Evolutionary conservation across 345 rosid genomes (phyloP).

Genomic region (Brassica nigra): DNA sequence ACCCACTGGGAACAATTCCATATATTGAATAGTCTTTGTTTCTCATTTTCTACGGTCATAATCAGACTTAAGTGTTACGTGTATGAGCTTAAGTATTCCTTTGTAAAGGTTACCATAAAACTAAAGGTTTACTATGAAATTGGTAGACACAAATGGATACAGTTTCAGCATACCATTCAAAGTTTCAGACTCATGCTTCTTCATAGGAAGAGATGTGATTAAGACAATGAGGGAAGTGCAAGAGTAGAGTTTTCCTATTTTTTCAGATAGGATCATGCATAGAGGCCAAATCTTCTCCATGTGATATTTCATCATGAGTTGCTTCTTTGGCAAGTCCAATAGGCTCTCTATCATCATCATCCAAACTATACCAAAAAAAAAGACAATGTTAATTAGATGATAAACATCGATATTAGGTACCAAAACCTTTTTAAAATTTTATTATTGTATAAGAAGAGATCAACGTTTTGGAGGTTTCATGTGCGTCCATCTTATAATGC

Average conservation of each 20-base stretch:
- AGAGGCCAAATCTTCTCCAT: not conserved
- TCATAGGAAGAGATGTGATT: not conserved
- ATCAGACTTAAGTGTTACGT: not conserved
- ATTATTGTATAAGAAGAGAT: not conserved
- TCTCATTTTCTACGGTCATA: no score
- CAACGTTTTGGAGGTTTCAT: constrained; percentile 1
- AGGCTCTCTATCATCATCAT: not conserved
- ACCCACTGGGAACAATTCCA: no score
- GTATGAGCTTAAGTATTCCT: not conserved
- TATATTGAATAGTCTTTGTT: no score
- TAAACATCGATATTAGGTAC: not conserved
- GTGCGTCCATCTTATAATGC: constrained; percentile 2
- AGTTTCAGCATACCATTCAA: not conserved
- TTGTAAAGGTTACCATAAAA: not conserved
- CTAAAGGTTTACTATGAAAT: not conserved
- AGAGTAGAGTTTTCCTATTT: not conserved
- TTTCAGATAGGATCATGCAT: not conserved
- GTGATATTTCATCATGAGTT: not conserved
- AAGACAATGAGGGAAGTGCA: not conserved
- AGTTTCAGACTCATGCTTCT: not conserved
- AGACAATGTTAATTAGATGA: not conserved
- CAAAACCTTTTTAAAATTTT: not conserved
- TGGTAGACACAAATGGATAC: not conserved
- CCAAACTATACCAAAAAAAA: not conserved
- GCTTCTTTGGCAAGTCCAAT: not conserved